phyloP scores from a whole-genome alignment of 108 stramenopile species.

The Skeletonema marinoi region DNA sequence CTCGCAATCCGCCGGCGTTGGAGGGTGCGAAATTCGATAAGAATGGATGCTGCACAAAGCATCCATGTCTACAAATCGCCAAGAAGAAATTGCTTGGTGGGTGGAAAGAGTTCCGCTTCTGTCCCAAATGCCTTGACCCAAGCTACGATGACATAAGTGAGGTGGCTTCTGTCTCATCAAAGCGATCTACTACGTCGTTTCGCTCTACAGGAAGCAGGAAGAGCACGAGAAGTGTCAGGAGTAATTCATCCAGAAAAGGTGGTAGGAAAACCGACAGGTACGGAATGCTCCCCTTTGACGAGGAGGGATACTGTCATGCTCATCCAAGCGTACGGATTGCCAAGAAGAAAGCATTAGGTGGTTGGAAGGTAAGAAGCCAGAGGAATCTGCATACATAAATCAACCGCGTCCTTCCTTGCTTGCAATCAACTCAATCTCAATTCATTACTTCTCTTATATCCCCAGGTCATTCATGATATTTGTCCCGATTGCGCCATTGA shows the following conservation, averaged over 20 bases:
- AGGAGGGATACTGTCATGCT: slow-evolving; percentile 48
- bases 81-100: slow-evolving; percentile 49
- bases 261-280: slow-evolving; percentile 40
- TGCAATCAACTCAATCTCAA: background rate
- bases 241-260: slow-evolving; percentile 26
- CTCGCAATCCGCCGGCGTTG: slow-evolving; percentile 31
- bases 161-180: slow-evolving; percentile 13
- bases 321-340: slow-evolving; percentile 41
- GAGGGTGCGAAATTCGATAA: slow-evolving; percentile 37
- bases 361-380: slow-evolving; percentile 34
- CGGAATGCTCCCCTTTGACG: slow-evolving; percentile 43
- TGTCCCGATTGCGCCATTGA: slow-evolving; percentile 50
- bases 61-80: slow-evolving; percentile 40
- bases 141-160: slow-evolving; percentile 43
- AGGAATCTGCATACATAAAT: background rate
- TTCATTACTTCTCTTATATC: background rate
- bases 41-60: slow-evolving; percentile 49
- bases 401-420: background rate
- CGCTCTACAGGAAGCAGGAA: slow-evolving; percentile 6
- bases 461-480: slow-evolving; percentile 37
- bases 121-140: slow-evolving; percentile 48
- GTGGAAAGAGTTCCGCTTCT: slow-evolving; percentile 43
- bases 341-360: slow-evolving; percentile 50
- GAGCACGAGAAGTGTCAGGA: slow-evolving; percentile 16
- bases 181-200: slow-evolving; percentile 3